These are phyloP conservation scores for Ensete glaucum DNA, from an alignment of 176 grass and related monocot genomes.

Conservation along the genomic window DNA sequence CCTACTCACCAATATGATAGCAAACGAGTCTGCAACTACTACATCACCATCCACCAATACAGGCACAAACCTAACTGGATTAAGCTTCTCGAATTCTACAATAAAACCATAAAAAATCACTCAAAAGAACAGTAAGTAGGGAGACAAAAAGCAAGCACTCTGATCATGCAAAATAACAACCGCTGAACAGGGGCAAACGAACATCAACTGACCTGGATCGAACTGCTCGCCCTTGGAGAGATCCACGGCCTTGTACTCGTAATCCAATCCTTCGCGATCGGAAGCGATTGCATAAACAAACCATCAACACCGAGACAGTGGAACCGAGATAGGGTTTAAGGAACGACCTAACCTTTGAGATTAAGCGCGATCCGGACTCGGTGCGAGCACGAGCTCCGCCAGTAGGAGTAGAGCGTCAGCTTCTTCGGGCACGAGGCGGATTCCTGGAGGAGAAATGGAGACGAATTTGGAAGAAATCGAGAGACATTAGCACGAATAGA, in stretches of 20 bases:
- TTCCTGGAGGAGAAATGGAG: not conserved
- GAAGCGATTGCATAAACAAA: not conserved
- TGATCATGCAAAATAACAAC: constrained; percentile 3
- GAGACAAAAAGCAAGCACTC: not conserved
- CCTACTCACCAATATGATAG: constrained; percentile 55
- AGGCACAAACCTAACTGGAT: constrained; percentile 76
- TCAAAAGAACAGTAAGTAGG: not conserved
- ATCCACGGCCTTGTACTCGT: constrained; percentile 73
- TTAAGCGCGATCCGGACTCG: constrained; percentile 59
- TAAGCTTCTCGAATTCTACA: constrained; percentile 77
- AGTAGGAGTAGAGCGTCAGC: constrained; percentile 47
- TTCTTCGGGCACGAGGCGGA: constrained; percentile 26
- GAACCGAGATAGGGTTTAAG: not conserved
- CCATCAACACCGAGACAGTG: not conserved
- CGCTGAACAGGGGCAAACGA: not conserved
- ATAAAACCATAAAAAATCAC: not conserved
- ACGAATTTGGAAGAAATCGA: not conserved
- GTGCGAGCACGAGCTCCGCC: constrained; percentile 71
- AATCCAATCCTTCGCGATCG: constrained; percentile 50
- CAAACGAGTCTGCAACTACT: constrained; percentile 63
- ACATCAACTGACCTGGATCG: constrained; percentile 36
- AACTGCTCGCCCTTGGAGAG: constrained; percentile 34
- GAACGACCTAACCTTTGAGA: constrained; percentile 54
- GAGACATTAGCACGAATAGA: not conserved
- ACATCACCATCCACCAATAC: constrained; percentile 57